Evolutionary conservation across 257 asterid species (phyloP).

Genomic region (Solanum chmielewskii): DNA sequence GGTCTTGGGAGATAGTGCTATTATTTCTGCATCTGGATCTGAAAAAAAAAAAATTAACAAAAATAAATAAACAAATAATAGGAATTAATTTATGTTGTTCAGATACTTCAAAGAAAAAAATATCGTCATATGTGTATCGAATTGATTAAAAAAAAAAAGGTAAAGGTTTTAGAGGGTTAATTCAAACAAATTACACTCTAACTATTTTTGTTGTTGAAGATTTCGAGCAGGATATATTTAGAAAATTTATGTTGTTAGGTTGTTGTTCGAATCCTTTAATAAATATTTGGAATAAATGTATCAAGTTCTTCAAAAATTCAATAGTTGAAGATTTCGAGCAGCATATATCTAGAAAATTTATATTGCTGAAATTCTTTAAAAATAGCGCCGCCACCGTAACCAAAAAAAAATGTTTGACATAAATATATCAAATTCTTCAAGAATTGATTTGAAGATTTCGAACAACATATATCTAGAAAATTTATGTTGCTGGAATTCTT

Average conservation of each 20-base stretch:
- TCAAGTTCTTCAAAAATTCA: neutral
- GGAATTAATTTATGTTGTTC: neutral
- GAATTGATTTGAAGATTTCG: no score
- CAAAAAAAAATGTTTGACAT: no score
- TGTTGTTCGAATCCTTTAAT: neutral
- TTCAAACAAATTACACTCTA: neutral
- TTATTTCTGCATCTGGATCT: slow-evolving; percentile 4
- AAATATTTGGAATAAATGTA: neutral
- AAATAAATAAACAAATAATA: neutral
- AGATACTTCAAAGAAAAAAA: neutral
- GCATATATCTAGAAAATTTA: neutral
- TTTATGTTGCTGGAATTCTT: no score
- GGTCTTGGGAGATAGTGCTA: slow-evolving; percentile 1
- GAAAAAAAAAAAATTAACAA: neutral
- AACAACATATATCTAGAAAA: no score
- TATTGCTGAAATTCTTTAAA: neutral
- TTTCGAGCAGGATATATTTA: neutral
- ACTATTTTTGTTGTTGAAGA: neutral
- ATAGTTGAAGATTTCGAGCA: neutral
- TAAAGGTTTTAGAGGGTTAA: neutral
- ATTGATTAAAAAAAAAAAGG: neutral
- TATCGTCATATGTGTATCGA: neutral
- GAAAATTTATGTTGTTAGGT: neutral
- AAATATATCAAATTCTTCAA: neutral
- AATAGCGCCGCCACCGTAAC: neutral